These are phyloP conservation scores for Phytophthora fragariae DNA, from an alignment of 352 stramenopile genomes.

Conservation along the genomic window DNA sequence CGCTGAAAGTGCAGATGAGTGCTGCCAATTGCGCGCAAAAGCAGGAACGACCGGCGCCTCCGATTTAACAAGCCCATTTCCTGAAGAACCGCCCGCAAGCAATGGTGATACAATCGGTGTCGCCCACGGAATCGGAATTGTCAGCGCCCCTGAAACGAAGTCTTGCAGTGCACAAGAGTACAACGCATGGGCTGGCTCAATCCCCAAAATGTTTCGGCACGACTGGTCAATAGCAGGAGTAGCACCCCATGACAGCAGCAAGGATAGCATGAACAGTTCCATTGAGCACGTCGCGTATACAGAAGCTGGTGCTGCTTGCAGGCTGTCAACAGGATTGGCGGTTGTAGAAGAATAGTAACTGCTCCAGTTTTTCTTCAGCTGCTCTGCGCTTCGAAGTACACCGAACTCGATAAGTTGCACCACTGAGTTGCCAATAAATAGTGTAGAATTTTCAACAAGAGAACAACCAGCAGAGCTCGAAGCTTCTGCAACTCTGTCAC, in stretches of 20 bases:
- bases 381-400: slow-evolving; percentile 68
- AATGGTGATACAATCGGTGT: slow-evolving; percentile 11
- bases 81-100: neutral
- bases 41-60: slow-evolving; percentile 17
- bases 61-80: neutral
- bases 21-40: slow-evolving; percentile 76
- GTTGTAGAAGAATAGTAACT: slow-evolving; percentile 54
- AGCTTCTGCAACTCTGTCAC: slow-evolving; percentile 15
- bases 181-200: slow-evolving; percentile 54
- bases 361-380: slow-evolving; percentile 77
- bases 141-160: slow-evolving; percentile 60
- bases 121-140: slow-evolving; percentile 76
- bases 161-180: slow-evolving; percentile 81
- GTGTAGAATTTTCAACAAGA: slow-evolving; percentile 58
- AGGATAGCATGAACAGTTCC: slow-evolving; percentile 73
- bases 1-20: slow-evolving; percentile 73
- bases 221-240: slow-evolving; percentile 73
- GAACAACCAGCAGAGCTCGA: slow-evolving; percentile 1
- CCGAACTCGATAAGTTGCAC: slow-evolving; percentile 74
- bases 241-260: slow-evolving; percentile 80
- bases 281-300: slow-evolving; percentile 76
- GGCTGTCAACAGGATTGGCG: neutral
- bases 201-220: slow-evolving; percentile 61
- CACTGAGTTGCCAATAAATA: slow-evolving; percentile 59
- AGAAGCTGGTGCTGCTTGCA: slow-evolving; percentile 29